phyloP scores from a whole-genome alignment of 495 filamentous ascomycete species.

The Trichocladium uniseriatum region DNA sequence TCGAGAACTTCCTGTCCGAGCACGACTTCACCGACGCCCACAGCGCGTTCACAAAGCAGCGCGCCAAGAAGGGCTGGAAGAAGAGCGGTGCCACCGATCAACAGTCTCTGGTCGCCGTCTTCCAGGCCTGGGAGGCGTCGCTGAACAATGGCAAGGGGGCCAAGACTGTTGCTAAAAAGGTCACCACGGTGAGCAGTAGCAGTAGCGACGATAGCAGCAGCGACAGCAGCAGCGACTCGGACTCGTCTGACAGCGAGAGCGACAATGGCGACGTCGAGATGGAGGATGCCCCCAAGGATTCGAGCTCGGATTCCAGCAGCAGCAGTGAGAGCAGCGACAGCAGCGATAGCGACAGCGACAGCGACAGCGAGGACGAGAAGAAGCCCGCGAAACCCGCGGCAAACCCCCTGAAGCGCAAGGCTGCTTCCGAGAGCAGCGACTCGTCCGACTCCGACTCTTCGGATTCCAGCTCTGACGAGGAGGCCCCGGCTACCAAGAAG shows the following conservation, averaged over 20 bases:
- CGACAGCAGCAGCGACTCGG: constrained; percentile 28
- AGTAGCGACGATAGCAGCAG: constrained; percentile 7
- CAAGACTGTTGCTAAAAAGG: constrained; percentile 28
- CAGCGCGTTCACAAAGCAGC: constrained; percentile 50
- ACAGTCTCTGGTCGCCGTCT: constrained; percentile 34
- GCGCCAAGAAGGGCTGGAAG: constrained; percentile 37
- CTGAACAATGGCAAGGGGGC: constrained; percentile 25
- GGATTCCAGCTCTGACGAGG: constrained; percentile 21
- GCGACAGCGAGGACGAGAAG: constrained; percentile 51
- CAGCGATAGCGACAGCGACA: constrained; percentile 46
- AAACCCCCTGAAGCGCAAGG: constrained; percentile 57
- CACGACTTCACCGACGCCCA: constrained; percentile 53
- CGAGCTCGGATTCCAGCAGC: constrained; percentile 16
- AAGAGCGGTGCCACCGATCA: constrained; percentile 24
- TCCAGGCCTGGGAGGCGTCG: constrained; percentile 40
- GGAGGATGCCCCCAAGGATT: constrained; percentile 10
- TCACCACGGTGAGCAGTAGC: constrained; percentile 31
- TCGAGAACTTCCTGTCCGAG: constrained; percentile 56
- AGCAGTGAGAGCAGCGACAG: constrained; percentile 40
- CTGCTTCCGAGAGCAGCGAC: constrained; percentile 35
- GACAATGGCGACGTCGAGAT: constrained; percentile 48
- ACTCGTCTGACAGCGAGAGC: constrained; percentile 90
- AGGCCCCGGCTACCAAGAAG: constrained; percentile 24
- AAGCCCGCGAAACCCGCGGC: constrained; percentile 30
- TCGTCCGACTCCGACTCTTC: constrained; percentile 19